phyloP scores from a whole-genome alignment of 768 basidiomycete genomes.

The Hysterangium stoloniferum region DNA sequence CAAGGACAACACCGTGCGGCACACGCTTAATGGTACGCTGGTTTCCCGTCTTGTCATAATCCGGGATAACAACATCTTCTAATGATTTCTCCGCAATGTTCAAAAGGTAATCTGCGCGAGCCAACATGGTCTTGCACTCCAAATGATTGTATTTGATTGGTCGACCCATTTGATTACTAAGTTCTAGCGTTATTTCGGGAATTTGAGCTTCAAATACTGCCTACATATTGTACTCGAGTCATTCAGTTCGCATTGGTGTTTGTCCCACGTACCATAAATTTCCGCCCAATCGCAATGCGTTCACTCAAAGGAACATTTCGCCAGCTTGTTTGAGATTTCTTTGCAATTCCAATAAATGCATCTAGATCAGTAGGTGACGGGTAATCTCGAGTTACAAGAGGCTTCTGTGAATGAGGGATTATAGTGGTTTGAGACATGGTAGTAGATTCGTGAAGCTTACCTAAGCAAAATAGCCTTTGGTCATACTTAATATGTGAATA shows the following conservation, averaged over 20 bases:
- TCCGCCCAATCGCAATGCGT: slow-evolving; percentile 60
- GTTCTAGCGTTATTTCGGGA: slow-evolving; percentile 63
- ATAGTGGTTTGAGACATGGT: slow-evolving; percentile 72
- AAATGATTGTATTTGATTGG: not conserved
- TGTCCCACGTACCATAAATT: slow-evolving; percentile 55
- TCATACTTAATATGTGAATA: no score
- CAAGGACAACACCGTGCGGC: slow-evolving; percentile 80
- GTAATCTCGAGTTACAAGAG: slow-evolving; percentile 59
- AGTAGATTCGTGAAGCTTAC: no score
- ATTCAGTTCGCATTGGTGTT: slow-evolving; percentile 3
- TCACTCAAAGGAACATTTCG: slow-evolving; percentile 47
- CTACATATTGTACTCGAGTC: slow-evolving; percentile 28
- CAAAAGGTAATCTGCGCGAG: slow-evolving; percentile 78
- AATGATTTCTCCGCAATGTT: slow-evolving; percentile 72
- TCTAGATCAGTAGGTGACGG: slow-evolving; percentile 55
- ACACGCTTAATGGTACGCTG: slow-evolving; percentile 74
- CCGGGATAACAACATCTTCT: slow-evolving; percentile 62
- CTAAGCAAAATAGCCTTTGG: not conserved
- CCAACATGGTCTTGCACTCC: not conserved
- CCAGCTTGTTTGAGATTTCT: slow-evolving; percentile 72
- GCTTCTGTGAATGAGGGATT: slow-evolving; percentile 69
- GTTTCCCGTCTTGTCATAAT: slow-evolving; percentile 79
- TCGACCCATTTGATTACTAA: slow-evolving; percentile 88
- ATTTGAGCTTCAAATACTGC: slow-evolving; percentile 43
- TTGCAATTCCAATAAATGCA: slow-evolving; percentile 44